phyloP scores from a whole-genome alignment of 106 monocot genomes.

The Dendrobium officinale region DNA sequence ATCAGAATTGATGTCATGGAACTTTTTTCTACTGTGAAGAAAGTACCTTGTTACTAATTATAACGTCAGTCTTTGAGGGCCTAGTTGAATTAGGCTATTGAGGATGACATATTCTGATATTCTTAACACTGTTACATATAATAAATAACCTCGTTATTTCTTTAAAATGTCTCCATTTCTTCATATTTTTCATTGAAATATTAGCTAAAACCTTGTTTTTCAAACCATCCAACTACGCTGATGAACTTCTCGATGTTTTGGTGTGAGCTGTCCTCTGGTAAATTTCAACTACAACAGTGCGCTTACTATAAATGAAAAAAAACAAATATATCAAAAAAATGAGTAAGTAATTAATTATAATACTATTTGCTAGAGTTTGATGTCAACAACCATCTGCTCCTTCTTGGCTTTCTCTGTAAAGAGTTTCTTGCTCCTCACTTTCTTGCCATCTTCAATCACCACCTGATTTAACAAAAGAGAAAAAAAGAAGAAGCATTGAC shows the following conservation, averaged over 20 bases:
- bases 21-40: too few species aligned
- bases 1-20: neutral
- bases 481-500: neutral
- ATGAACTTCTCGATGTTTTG: slow-evolving; percentile 80
- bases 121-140: too few species aligned
- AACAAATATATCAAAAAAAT: neutral
- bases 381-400: slow-evolving; percentile 56
- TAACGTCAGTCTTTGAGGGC: slow-evolving; percentile 27
- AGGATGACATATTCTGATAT: too few species aligned
- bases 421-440: slow-evolving; percentile 43
- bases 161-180: too few species aligned
- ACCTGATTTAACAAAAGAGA: slow-evolving; percentile 20
- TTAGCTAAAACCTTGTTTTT: too few species aligned
- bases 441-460: slow-evolving; percentile 75
- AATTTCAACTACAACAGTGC: slow-evolving; percentile 68
- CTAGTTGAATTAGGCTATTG: too few species aligned
- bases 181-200: neutral
- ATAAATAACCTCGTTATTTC: too few species aligned
- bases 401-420: slow-evolving; percentile 70
- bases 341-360: neutral
- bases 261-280: slow-evolving; percentile 62
- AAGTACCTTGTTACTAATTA: slow-evolving; percentile 60
- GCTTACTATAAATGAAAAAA: slow-evolving; percentile 27
- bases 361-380: neutral
- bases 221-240: slow-evolving; percentile 35